A percentile compares a stretch with the other conserved stretches of the same genome.
phyloP scores from a whole-genome alignment of 1,139 yeast genomes.

The Scheffersomyces lignicola region DNA sequence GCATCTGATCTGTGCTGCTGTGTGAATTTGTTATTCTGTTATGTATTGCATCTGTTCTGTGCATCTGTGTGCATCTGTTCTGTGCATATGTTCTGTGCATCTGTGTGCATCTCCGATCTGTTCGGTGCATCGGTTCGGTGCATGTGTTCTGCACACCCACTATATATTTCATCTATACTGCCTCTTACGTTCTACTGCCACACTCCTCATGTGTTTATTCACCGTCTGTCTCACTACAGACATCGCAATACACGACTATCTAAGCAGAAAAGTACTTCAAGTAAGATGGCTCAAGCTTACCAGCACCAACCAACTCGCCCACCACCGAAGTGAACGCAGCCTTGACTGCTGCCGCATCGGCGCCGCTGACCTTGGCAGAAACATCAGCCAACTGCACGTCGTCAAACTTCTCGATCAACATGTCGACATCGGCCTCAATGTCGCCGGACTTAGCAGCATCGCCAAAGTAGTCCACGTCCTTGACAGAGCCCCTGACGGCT shows the following conservation, averaged over 20 bases:
- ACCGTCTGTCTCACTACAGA: no score
- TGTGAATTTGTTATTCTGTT: no score
- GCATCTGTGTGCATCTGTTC: no score
- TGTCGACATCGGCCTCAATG: slow-evolving; percentile 78
- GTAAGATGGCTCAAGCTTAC: slow-evolving; percentile 30
- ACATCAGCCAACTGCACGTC: slow-evolving; percentile 72
- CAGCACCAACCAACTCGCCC: slow-evolving; percentile 37
- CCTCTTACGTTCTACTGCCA: slow-evolving; percentile 1
- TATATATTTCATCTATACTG: background rate
- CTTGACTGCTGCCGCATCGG: slow-evolving; percentile 54
- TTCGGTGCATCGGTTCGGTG: no score
- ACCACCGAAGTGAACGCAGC: slow-evolving; percentile 50
- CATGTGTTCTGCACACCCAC: no score
- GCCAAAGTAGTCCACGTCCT: slow-evolving; percentile 85
- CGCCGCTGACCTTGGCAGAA: slow-evolving; percentile 60
- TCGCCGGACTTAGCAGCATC: slow-evolving; percentile 64
- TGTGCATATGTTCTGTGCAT: no score
- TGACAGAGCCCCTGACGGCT: slow-evolving; percentile 76
- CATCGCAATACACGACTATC: slow-evolving; percentile 7
- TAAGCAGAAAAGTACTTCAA: slow-evolving; percentile 34
- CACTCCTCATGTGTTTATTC: slow-evolving; percentile 1
- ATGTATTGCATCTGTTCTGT: no score
- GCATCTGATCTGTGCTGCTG: no score
- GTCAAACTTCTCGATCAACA: slow-evolving; percentile 74
- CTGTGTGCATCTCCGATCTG: no score